Evolutionary conservation across 257 asterid genomes (phyloP).

Genomic region (Asclepias syriaca): DNA sequence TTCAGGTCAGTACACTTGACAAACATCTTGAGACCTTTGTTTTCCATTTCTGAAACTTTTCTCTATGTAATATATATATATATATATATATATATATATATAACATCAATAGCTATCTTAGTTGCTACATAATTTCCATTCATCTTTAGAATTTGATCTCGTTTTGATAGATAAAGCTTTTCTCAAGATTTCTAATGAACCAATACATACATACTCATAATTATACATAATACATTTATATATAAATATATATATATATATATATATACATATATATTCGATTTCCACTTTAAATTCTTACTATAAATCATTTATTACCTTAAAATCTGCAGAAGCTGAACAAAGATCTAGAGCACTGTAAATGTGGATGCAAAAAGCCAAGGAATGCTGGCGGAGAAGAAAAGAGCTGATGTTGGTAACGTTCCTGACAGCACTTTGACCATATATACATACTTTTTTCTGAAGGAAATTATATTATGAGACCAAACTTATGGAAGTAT

Average conservation of each 20-base stretch:
- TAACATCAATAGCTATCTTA: too few relatives aligned
- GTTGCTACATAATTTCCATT: not conserved
- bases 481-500: not conserved
- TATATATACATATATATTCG: too few relatives aligned
- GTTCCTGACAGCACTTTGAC: not conserved
- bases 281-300: not conserved
- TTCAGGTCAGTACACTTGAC: slow-evolving; percentile 48
- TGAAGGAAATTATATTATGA: not conserved
- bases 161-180: not conserved
- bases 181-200: not conserved
- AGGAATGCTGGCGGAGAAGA: slow-evolving; percentile 3
- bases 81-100: too few relatives aligned
- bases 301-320: not conserved
- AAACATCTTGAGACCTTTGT: too few relatives aligned
- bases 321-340: slow-evolving; percentile 48
- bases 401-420: not conserved
- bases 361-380: slow-evolving; percentile 63
- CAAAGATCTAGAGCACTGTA: slow-evolving; percentile 61
- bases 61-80: not conserved
- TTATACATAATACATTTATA: too few relatives aligned
- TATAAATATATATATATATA: too few relatives aligned
- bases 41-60: not conserved
- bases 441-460: not conserved
- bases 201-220: not conserved
- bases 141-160: not conserved